phyloP scores from a whole-genome alignment of 257 asterid genomes.

The Striga asiatica region DNA sequence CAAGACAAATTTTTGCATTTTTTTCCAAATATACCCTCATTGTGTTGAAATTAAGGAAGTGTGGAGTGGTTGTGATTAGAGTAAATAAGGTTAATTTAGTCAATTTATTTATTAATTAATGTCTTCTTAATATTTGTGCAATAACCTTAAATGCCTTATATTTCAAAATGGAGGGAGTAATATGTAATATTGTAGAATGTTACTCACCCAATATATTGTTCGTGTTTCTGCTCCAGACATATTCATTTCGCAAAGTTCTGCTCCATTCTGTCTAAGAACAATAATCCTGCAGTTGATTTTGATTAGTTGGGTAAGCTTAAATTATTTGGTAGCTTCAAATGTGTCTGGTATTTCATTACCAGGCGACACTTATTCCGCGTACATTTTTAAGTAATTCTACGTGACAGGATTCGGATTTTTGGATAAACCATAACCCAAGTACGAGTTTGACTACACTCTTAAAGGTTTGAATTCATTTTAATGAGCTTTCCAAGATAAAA shows the following conservation, averaged over 20 bases:
- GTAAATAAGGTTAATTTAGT: too few relatives aligned
- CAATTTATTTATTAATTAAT: too few relatives aligned
- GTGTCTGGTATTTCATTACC: not conserved
- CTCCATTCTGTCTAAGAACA: conserved; percentile 75
- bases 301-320: conserved; percentile 74
- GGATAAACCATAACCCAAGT: conserved; percentile 87
- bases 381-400: not conserved
- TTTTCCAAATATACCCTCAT: too few relatives aligned
- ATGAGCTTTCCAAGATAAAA: not conserved
- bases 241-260: conserved; percentile 79
- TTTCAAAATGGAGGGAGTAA: too few relatives aligned
- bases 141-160: too few relatives aligned
- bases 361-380: too few relatives aligned
- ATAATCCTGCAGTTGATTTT: conserved; percentile 61
- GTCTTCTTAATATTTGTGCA: too few relatives aligned
- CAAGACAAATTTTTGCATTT: too few relatives aligned
- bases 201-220: too few relatives aligned
- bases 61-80: too few relatives aligned
- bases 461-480: conserved; percentile 46
- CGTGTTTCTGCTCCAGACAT: conserved; percentile 37
- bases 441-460: conserved; percentile 83
- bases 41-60: too few relatives aligned
- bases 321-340: not conserved
- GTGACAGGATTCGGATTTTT: conserved; percentile 90
- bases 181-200: too few relatives aligned